These are phyloP conservation scores for Lipomyces chichibuensis DNA, from an alignment of 805 yeast genomes.

Conservation along the genomic window DNA sequence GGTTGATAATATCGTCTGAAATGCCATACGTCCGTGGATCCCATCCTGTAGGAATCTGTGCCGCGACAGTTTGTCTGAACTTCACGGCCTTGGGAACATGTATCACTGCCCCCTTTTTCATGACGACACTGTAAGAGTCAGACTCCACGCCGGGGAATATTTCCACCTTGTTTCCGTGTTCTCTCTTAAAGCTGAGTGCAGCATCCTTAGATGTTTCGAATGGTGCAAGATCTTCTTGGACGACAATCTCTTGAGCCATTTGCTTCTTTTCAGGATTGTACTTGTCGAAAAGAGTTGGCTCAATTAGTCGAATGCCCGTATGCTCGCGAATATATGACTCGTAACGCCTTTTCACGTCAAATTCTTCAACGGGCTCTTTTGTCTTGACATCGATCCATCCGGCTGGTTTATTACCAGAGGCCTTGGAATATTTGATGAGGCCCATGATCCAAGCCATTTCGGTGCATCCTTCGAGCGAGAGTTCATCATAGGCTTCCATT, in stretches of 20 bases:
- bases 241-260: constrained; percentile 89
- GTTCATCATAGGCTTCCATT: constrained; percentile 93
- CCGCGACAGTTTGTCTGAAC: constrained; percentile 62
- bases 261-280: constrained; percentile 93
- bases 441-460: constrained; percentile 99
- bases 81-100: constrained; percentile 83
- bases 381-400: constrained; percentile 98
- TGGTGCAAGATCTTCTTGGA: constrained; percentile 93
- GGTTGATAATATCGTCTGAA: constrained; percentile 84
- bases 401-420: constrained; percentile 73
- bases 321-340: constrained; percentile 86
- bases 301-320: constrained; percentile 93
- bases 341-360: constrained; percentile 86
- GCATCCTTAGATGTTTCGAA: constrained; percentile 93
- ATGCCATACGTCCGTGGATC: constrained; percentile 91
- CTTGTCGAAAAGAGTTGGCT: constrained; percentile 90
- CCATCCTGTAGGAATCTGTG: constrained; percentile 99
- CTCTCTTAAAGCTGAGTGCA: constrained; percentile 88
- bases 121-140: constrained; percentile 86
- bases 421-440: constrained; percentile 87
- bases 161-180: constrained; percentile 92
- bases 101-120: constrained; percentile 88
- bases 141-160: constrained; percentile 81
- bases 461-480: constrained; percentile 93
- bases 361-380: constrained; percentile 87